A percentile compares a stretch with the other conserved stretches of the same genome.
Conservation (phyloP, 768 basidiomycete species). For the Mycena filopes region DNA sequence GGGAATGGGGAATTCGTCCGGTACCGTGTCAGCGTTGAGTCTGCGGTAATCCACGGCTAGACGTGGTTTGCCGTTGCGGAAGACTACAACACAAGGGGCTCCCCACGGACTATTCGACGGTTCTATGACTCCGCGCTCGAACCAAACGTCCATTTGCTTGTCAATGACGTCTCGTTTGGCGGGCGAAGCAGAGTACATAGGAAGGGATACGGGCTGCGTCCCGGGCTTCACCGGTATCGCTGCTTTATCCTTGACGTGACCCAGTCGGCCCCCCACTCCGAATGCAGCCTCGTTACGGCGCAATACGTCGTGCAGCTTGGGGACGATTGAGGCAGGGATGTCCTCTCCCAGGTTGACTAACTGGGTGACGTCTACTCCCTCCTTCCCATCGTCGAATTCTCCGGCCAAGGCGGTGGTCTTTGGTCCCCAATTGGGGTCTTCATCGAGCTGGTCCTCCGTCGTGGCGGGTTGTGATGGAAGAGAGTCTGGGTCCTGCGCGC, state of each 20-base stretch:
- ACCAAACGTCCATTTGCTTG: constrained; percentile 42
- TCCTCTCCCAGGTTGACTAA: constrained; percentile 35
- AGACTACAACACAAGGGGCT: constrained; percentile 42
- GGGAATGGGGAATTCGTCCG: background rate
- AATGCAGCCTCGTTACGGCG: constrained; percentile 32
- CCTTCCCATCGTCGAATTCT: background rate
- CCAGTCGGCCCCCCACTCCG: constrained; percentile 37
- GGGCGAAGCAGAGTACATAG: constrained; percentile 37
- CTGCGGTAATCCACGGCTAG: constrained; percentile 47
- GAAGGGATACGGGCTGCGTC: constrained; percentile 32
- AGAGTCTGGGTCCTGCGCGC: background rate
- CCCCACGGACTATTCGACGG: constrained; percentile 38
- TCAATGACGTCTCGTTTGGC: constrained; percentile 39
- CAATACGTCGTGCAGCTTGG: constrained; percentile 22
- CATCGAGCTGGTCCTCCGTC: background rate
- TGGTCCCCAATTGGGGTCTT: constrained; percentile 33
- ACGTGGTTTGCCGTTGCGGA: constrained; percentile 48
- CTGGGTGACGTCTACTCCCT: constrained; percentile 7
- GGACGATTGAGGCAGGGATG: constrained; percentile 15
- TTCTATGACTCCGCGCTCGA: constrained; percentile 44
- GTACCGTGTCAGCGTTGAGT: constrained; percentile 1
- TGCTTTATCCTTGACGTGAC: constrained; percentile 30
- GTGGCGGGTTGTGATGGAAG: background rate
- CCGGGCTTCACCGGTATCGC: constrained; percentile 31
- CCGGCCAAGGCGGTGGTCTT: constrained; percentile 37